Evolutionary conservation across 2,329 filamentous ascomycete genomes (phyloP), one percentile per base, ranked within the genome.

Genomic region (Colletotrichum camelliae): DNA sequence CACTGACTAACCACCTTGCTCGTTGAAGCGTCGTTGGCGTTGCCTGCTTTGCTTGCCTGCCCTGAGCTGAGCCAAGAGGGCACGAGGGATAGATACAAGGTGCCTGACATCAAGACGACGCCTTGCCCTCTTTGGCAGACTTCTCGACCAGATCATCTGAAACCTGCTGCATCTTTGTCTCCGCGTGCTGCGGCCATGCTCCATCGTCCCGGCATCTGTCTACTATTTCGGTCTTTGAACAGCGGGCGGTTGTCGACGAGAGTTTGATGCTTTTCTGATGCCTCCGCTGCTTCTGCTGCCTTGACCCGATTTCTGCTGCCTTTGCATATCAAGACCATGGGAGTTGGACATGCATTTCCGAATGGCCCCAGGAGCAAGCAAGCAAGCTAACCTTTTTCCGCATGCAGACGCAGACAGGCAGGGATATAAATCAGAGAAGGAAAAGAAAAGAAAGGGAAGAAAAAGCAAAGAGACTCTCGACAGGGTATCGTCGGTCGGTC

Each of bases 161-260:
- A 75, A 72, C 64, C 48, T 61, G 72, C 43, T 68, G 60, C 68
- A 43, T 65, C 67, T 70, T 77, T 71, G 55, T 72, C 62, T 58
- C 43, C 18, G 27, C 29, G 15, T 16, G 27, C 35, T 48, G 33
- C 15, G 39, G 70, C 21, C 43, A 18, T 31, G 21, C 62, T 48
- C 37, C 13, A 66, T 16, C 37, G 24, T 21, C 37, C 61, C 58
- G 33, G 39, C 33, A 64, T 64, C 35, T 64, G 35, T 64, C 35
- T 21, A 24, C n/a, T 7, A 24, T 70, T 35, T 27, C 58, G 21
- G 31, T 27, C 43, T 57, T 52, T 61, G 58, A 61, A 27, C 18
- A 37, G 31, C 58, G 27, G 31, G 10, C 58, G 16, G 58, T 16
- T 21, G 62, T 31, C 24, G n/a, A 52, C 43, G 43, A 52, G 43